Evolutionary conservation across 441 rosid species (phyloP), one percentile per base, ranked within the genome.

Genomic region (Bruguiera hainesii): DNA sequence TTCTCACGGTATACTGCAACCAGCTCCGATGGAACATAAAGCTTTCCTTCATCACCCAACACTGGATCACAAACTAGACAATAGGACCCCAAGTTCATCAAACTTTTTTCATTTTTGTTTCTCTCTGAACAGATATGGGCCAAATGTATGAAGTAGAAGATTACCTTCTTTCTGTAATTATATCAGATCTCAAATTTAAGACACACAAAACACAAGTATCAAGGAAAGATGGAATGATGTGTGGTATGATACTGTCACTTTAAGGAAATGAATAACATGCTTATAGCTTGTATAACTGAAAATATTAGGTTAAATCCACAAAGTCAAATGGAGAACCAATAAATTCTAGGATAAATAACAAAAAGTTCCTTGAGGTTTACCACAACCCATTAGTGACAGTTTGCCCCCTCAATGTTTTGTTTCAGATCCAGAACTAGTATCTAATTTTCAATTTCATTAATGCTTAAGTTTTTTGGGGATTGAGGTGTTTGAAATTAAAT

Each of bases 31-130:
- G 96, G 98, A 30, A 92, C 93, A 84, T 95, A 89, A 66, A 95
- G 93, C 89, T 89, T 95, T 68, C 98, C 99, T 72, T 89, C 96
- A 78, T 95, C 99, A 61, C 99, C 99, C 91, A 95, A 70, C 72
- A 95, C 99, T 19, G 98, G 99, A 84, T 92, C 98, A 78, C 98
- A 95, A 79, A 95, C 98, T 92, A 80, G 65, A 75, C 65, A 78
- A 74, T 60, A 71, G 66, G 56, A n/a, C 52, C 33, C 37, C 57
- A 4, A 68, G 46, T 64, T 70, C 37, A 68, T 60, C 26, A 53
- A 71, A 60, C 69, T 10, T 37, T 37, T 37, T 1, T 37, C 15
- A 30, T 11, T 13, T 0, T 26, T 26, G 18, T 37, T 72, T 65
- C 9, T 31, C 11, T 11, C 21, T 51, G 30, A 62, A 74, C 21